Evolutionary conservation across 139 green algal genomes (phyloP).

Genomic region (Chlamydomonas sphaeroides): DNA sequence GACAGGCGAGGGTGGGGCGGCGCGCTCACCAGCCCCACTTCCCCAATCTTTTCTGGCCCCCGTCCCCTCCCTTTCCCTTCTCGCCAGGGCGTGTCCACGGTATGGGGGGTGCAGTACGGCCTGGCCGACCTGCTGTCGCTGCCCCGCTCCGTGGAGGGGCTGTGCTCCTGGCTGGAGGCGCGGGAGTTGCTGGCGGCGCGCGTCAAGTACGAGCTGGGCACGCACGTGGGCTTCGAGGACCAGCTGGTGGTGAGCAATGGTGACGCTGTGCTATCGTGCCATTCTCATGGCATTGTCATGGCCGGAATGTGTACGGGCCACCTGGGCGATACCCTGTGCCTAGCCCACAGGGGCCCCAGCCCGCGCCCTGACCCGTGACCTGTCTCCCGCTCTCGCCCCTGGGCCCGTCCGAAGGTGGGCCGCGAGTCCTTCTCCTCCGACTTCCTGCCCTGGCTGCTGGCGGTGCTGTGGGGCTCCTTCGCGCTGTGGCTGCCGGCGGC

Average conservation of each 20-base stretch:
- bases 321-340: too few relatives aligned
- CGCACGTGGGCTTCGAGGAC: conserved; percentile 33
- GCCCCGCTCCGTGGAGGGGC: background rate
- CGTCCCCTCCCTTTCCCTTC: too few relatives aligned
- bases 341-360: too few relatives aligned
- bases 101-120: conserved; percentile 5
- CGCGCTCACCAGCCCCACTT: too few relatives aligned
- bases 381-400: too few relatives aligned
- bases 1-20: too few relatives aligned
- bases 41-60: too few relatives aligned
- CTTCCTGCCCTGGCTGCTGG: conserved; percentile 18
- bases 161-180: background rate
- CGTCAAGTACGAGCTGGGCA: conserved; percentile 12
- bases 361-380: too few relatives aligned
- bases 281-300: too few relatives aligned
- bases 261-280: too few relatives aligned
- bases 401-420: background rate
- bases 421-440: background rate
- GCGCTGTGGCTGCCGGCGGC: background rate
- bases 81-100: background rate
- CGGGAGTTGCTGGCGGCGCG: background rate
- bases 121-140: conserved; percentile 9
- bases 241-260: conserved; percentile 12
- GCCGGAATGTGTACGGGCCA: too few relatives aligned
- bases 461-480: conserved; percentile 12